A percentile compares a stretch with the other conserved stretches of the same genome.
These are phyloP conservation scores for Magnaporthales sp. DNA, from an alignment of 2,329 filamentous ascomycete species.

Conservation along the genomic window DNA sequence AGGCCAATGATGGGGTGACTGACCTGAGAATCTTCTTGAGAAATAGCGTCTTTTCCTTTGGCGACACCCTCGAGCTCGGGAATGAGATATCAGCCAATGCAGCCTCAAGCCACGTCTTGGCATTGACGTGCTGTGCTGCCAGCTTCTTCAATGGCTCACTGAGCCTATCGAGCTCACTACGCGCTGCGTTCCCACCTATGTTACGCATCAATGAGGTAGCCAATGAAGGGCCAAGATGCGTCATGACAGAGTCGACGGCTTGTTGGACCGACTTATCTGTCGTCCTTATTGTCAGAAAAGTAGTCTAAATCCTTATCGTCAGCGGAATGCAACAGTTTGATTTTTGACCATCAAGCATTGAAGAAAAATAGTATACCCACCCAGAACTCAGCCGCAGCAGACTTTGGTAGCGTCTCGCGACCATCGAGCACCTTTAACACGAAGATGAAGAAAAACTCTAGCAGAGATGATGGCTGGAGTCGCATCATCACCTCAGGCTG, in stretches of 20 bases:
- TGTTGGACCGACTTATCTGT: slow-evolving; percentile 32
- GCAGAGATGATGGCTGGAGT: slow-evolving; percentile 43
- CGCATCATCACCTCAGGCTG: slow-evolving; percentile 53
- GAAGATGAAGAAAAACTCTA: slow-evolving; percentile 64
- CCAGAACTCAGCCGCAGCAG: slow-evolving; percentile 68
- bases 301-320: slow-evolving; percentile 28
- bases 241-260: slow-evolving; percentile 39
- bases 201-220: slow-evolving; percentile 52
- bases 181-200: slow-evolving; percentile 57
- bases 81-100: slow-evolving; percentile 48
- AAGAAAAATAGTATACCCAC: slow-evolving; percentile 28
- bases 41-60: slow-evolving; percentile 53
- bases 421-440: slow-evolving; percentile 61
- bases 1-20: slow-evolving; percentile 14
- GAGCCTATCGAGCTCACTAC: slow-evolving; percentile 65
- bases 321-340: neutral
- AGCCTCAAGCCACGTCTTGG: slow-evolving; percentile 54
- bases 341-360: neutral
- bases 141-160: slow-evolving; percentile 65
- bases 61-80: slow-evolving; percentile 48
- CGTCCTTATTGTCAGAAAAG: slow-evolving; percentile 40
- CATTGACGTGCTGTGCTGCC: slow-evolving; percentile 42
- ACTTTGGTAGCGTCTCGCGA: slow-evolving; percentile 67
- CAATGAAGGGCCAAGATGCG: slow-evolving; percentile 53
- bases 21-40: slow-evolving; percentile 57